Conservation (phyloP, 768 basidiomycete species). For the Leccinum sublutescens region DNA sequence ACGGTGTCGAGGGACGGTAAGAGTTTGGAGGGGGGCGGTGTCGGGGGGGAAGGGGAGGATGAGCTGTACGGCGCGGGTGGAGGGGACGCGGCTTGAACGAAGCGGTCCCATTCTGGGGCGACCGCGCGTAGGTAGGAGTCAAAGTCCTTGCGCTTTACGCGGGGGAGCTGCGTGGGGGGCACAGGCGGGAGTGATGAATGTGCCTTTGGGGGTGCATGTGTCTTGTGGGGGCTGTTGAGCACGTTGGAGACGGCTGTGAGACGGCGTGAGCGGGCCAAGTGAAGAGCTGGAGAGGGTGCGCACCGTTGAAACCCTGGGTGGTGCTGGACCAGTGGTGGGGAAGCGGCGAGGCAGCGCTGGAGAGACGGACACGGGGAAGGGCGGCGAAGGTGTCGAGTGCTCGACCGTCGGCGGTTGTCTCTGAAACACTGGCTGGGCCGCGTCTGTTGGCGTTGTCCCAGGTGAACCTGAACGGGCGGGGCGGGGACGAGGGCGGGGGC, state of each 20-base stretch:
- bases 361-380: conserved; percentile 41
- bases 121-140: conserved; percentile 76
- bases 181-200: conserved; percentile 76
- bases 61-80: conserved; percentile 32
- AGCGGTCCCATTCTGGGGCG: conserved; percentile 73
- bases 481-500: conserved; percentile 40
- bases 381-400: conserved; percentile 53
- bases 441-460: conserved; percentile 63
- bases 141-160: conserved; percentile 80
- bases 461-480: conserved; percentile 68
- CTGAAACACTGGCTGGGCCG: conserved; percentile 74
- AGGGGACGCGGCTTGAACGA: conserved; percentile 46
- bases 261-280: conserved; percentile 2
- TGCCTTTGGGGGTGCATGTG: conserved; percentile 82
- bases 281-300: conserved; percentile 20
- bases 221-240: conserved; percentile 85
- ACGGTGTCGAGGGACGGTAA: conserved; percentile 75
- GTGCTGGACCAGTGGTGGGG: conserved; percentile 77
- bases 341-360: conserved; percentile 52
- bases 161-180: conserved; percentile 71
- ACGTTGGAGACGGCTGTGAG: conserved; percentile 88
- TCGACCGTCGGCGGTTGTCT: conserved; percentile 66
- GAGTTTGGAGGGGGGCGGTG: conserved; percentile 39
- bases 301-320: conserved; percentile 87
- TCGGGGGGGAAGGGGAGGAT: conserved; percentile 22